phyloP scores from a whole-genome alignment of 768 basidiomycete species.

The Suillus variegatus region DNA sequence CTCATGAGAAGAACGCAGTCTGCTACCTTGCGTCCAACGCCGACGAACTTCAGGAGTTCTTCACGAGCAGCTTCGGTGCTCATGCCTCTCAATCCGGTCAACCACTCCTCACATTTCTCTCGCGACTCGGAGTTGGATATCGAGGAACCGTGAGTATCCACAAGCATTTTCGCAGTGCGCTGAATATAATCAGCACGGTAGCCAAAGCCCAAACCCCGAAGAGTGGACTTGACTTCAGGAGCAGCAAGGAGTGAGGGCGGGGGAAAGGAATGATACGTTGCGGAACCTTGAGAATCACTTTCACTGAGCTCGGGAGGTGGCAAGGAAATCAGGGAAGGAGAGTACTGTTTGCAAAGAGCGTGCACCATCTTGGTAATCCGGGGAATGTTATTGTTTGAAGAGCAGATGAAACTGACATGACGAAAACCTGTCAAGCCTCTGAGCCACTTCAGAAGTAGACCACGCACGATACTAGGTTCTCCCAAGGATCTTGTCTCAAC shows the following conservation, averaged over 20 bases:
- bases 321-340: constrained; percentile 62
- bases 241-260: constrained; percentile 65
- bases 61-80: constrained; percentile 63
- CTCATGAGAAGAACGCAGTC: constrained; percentile 95
- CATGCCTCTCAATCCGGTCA: constrained; percentile 50
- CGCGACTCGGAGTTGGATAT: not conserved
- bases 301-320: constrained; percentile 26
- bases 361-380: constrained; percentile 96
- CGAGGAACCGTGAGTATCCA: constrained; percentile 48
- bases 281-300: not conserved
- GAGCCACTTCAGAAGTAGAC: constrained; percentile 7
- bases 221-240: constrained; percentile 54
- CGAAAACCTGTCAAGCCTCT: not conserved
- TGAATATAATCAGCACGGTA: constrained; percentile 93
- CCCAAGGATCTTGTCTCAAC: constrained; percentile 93
- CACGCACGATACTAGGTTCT: constrained; percentile 89
- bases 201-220: constrained; percentile 90
- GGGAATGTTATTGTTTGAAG: constrained; percentile 93
- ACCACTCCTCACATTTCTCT: constrained; percentile 63
- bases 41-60: constrained; percentile 79
- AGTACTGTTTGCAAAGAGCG: constrained; percentile 75
- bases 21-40: constrained; percentile 96
- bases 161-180: constrained; percentile 76
- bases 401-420: constrained; percentile 85
- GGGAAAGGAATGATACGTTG: constrained; percentile 81